Evolutionary conservation across 768 basidiomycete genomes (phyloP).

Genomic region (Antrodiella citrinella): DNA sequence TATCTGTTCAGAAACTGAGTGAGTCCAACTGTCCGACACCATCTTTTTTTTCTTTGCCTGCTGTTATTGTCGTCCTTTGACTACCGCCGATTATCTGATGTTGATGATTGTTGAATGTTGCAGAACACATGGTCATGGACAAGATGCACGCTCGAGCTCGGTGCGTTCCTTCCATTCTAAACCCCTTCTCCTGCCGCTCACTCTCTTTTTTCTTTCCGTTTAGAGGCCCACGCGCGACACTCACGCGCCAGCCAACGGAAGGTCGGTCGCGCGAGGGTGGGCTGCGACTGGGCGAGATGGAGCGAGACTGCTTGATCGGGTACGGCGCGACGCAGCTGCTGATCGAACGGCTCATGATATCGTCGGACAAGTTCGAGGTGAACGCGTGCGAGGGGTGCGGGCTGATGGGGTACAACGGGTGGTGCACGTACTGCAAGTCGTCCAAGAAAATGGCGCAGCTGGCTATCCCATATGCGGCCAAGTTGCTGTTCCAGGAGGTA

Average conservation of each 20-base stretch:
- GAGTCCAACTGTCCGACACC: slow-evolving; percentile 30
- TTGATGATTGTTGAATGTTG: slow-evolving; percentile 2
- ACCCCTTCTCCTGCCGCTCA: neutral
- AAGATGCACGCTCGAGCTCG: slow-evolving; percentile 97
- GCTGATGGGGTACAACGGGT: slow-evolving; percentile 88
- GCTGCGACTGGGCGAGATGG: slow-evolving; percentile 96
- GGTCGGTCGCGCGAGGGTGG: slow-evolving; percentile 98
- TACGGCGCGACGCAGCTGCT: slow-evolving; percentile 97
- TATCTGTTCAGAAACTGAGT: slow-evolving; percentile 79
- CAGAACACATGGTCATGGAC: slow-evolving; percentile 99
- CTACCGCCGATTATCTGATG: slow-evolving; percentile 5
- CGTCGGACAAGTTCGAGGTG: slow-evolving; percentile 96
- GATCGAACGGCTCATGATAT: slow-evolving; percentile 97
- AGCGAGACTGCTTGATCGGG: slow-evolving; percentile 95
- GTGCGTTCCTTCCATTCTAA: neutral
- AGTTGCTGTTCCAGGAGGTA: slow-evolving; percentile 87
- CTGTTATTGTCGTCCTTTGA: neutral
- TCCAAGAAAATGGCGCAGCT: slow-evolving; percentile 94
- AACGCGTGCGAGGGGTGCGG: slow-evolving; percentile 95
- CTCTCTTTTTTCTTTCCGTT: no score
- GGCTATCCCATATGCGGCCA: slow-evolving; percentile 94
- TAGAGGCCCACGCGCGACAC: slow-evolving; percentile 90
- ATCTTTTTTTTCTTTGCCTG: neutral
- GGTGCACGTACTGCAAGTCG: slow-evolving; percentile 98
- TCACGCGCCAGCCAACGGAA: slow-evolving; percentile 97